phyloP scores from a whole-genome alignment of 345 rosid genomes.

The Gossypium ekmanianum region DNA sequence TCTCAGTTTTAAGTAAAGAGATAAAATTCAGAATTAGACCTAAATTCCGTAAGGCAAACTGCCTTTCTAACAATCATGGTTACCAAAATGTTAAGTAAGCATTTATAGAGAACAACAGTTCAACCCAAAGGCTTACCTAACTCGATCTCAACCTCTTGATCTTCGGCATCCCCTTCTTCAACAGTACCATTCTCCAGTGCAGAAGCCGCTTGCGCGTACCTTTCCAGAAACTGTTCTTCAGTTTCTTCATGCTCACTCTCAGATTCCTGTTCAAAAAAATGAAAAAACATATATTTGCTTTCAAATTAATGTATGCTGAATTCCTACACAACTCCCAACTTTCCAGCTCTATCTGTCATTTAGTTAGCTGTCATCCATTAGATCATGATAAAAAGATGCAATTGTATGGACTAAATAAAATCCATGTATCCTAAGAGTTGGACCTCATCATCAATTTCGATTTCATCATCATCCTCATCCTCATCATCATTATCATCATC shows the following conservation, averaged over 20 bases:
- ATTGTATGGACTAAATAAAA: background rate
- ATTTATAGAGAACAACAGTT: background rate
- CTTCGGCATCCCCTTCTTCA: constrained; percentile 73
- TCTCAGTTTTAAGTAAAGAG: no score
- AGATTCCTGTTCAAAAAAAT: constrained; percentile 52
- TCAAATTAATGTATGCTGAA: background rate
- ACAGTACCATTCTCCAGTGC: constrained; percentile 47
- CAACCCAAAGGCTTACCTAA: constrained; percentile 43
- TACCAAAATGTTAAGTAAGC: background rate
- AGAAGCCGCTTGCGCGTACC: constrained; percentile 74
- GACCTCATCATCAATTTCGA: constrained; percentile 58
- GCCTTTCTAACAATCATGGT: background rate
- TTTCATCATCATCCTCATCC: constrained; percentile 23
- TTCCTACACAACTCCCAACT: constrained; percentile 6
- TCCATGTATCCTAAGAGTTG: background rate
- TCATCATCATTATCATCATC: constrained; percentile 35
- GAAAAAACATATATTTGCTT: background rate
- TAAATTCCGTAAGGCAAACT: background rate
- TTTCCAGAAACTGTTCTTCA: constrained; percentile 73
- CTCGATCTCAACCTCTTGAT: constrained; percentile 57
- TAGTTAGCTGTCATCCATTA: background rate
- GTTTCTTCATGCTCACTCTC: constrained; percentile 80
- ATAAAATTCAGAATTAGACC: no score
- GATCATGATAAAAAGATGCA: background rate
- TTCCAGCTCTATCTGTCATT: background rate